Evolutionary conservation across 345 rosid species (phyloP).

Genomic region (Arabidopsis suecica): DNA sequence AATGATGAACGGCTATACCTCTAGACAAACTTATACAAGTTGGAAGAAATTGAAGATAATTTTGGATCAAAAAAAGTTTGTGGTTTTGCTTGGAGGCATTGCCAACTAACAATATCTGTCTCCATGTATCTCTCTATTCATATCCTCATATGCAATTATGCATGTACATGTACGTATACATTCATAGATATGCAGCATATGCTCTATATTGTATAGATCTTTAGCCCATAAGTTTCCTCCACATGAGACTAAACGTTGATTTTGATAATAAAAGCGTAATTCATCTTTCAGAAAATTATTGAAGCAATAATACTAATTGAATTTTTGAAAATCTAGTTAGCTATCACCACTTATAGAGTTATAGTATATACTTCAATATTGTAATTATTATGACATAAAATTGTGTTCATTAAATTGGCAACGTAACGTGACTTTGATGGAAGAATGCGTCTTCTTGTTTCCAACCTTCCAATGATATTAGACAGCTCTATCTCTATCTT

Average conservation of each 20-base stretch:
- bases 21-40: conserved; percentile 28
- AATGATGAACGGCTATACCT: conserved; percentile 25
- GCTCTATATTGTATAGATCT: too few relatives aligned
- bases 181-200: not conserved
- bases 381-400: not conserved
- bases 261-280: too few relatives aligned
- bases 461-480: conserved; percentile 43
- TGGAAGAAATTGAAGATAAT: conserved; percentile 32
- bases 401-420: conserved; percentile 37
- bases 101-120: conserved; percentile 51
- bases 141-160: not conserved
- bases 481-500: conserved; percentile 41
- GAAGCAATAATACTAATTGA: too few relatives aligned
- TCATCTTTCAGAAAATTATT: too few relatives aligned
- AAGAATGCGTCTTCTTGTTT: conserved; percentile 46
- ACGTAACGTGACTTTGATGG: conserved; percentile 47
- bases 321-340: too few relatives aligned
- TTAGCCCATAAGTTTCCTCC: too few relatives aligned
- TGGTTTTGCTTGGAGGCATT: conserved; percentile 51
- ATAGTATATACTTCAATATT: not conserved
- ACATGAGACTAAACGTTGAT: too few relatives aligned
- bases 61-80: conserved; percentile 35
- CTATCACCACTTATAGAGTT: not conserved
- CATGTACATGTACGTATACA: conserved; percentile 11
- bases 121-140: conserved; percentile 22